Evolutionary conservation across 176 grass and related monocot species (phyloP), one percentile per base, ranked within the genome.

Genomic region (Carex littledalei): DNA sequence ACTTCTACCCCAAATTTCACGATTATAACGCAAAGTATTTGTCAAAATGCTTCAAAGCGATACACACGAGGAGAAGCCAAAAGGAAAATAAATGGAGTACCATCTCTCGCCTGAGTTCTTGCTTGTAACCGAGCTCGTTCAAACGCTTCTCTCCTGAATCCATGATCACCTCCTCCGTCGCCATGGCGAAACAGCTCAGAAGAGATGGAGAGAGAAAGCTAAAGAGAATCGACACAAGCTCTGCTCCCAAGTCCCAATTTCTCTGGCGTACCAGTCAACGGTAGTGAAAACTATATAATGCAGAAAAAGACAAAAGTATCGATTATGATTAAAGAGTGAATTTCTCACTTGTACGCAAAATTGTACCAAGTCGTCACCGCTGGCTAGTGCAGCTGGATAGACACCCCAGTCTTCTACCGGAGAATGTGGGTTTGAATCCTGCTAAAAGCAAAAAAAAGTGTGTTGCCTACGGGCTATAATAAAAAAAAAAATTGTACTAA

Each of bases 101-200:
- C 96, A 98, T 98, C 87, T 98, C 95, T 71, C 96, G 79, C 21
- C 96, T 89, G 87, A 98, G 96, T 86, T 98, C 96, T 89, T 98
- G 96, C 90, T 98, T 98, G 96, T 98, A 98, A 31, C 96, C 96
- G 62, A 98, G 96, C 85, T 98, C 96, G 73, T 98, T 98, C 85
- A 98, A 91, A 17, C 96, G 96, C 93, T 95, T 98, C 93, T 98
- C 96, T 61, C 96, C 96, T 15, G 96, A 95, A 90, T 98, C 96
- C 37, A 94, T n/a, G n/a, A n/a, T 32, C n/a, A 78, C 82, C 86
- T 13, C 86, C 13, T 86, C 89, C 12, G 74, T 82, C 49, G 74
- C 84, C 94, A 97, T 97, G 91, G 89, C 89, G 73, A 50, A 22
- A 45, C 41, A 62, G 45, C 35, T 70, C 49, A 26, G 52, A n/a